A percentile compares a stretch with the other conserved stretches of the same genome.
Evolutionary conservation across 2,329 filamentous ascomycete genomes (phyloP).

Genomic region (Gaeumannomyces sp.): DNA sequence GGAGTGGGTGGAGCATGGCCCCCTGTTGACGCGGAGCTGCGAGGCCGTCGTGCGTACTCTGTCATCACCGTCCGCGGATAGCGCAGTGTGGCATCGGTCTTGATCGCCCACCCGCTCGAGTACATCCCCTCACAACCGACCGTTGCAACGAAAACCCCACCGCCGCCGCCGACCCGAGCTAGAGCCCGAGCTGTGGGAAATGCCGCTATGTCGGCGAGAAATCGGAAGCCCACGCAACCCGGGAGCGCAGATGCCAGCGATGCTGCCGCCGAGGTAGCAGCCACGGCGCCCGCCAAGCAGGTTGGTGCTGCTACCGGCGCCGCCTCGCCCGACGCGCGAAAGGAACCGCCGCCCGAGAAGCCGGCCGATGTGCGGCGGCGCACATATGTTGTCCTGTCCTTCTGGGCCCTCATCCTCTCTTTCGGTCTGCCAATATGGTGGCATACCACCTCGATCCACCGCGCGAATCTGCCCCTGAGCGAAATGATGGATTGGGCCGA

Average conservation of each 20-base stretch:
- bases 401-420: conserved; percentile 80
- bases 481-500: conserved; percentile 90
- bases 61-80: background rate
- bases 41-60: background rate
- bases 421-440: conserved; percentile 93
- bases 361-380: conserved; percentile 63
- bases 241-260: background rate
- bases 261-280: background rate
- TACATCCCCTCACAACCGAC: background rate
- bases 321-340: conserved; percentile 21
- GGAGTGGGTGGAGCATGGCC: background rate
- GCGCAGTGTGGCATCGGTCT: background rate
- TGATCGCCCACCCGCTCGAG: background rate
- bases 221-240: conserved; percentile 9
- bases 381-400: conserved; percentile 72
- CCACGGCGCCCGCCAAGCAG: background rate
- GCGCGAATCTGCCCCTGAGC: conserved; percentile 74
- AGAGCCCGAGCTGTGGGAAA: conserved; percentile 5
- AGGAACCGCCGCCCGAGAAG: conserved; percentile 71
- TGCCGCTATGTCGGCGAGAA: conserved; percentile 14
- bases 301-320: conserved; percentile 4
- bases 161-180: conserved; percentile 1
- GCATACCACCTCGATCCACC: conserved; percentile 87
- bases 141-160: background rate
- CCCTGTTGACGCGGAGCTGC: background rate